Base-by-base conservation (phyloP, 2,329 filamentous ascomycete genomes). In the Aaosphaeria pasadenensis region DNA sequence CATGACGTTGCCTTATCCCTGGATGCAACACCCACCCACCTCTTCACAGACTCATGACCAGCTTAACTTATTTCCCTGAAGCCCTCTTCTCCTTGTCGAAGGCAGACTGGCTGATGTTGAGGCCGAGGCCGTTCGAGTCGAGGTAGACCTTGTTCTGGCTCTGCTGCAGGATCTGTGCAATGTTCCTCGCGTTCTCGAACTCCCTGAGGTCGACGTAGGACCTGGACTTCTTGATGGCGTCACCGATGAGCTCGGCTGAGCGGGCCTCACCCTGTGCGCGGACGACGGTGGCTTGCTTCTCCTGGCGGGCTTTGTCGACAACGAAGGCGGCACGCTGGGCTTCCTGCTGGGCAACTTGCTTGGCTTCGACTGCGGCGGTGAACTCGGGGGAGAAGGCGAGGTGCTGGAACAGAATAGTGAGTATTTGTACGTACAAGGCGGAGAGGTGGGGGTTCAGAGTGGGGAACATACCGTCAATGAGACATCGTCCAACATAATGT, bases 181-280 rank as follows among this genome's bases (percentile, higher is more conserved):
- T 95, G 48, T 84, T 81, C 58, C 89, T 83, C 5, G 94, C 94
- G 66, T 96, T 99, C 78, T 99, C 94, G 64, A 99, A 95, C 81
- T 95, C 94, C 77, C 95, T 89, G 69, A 99, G 83, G 75, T 97
- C 94, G 55, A 99, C 84, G 72, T 99, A 99, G 57, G 90, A 88
- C 77, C 91, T 88, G 79, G 83, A 95, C 87, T 97, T 99, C 89
- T 97, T 99, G 85, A 99, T 95, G 53, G 94, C 94, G 45, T 99
- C 94, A 74, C 94, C 94, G 66, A 99, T 96, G 56, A 99, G 86
- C 77, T 99, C 91, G 42, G 94, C 94, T 36, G 94, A 97, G 58
- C 94, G 89, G 43, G 94, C 94, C 78, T 99, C 94, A 90, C 94
- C 94, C 84, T 97, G 94, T 4, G 94, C 94, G 76, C 91, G 90